A percentile compares a stretch with the other conserved stretches of the same genome.
Conservation (phyloP, 306 rosid genomes). For the Malus orientalis region DNA sequence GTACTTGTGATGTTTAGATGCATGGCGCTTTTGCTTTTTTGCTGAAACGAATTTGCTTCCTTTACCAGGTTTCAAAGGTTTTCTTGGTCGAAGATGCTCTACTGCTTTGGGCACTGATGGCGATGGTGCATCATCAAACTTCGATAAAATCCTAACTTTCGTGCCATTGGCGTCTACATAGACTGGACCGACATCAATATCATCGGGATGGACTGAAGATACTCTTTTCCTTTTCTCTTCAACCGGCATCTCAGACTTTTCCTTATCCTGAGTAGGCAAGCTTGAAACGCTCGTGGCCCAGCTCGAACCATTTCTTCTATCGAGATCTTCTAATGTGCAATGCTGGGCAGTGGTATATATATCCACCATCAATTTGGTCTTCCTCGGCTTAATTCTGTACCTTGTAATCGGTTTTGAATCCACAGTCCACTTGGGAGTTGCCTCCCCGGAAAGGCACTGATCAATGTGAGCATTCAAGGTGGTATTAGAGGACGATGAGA, state of each 20-base stretch:
- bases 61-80: conserved; percentile 26
- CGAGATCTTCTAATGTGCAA: conserved; percentile 57
- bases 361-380: conserved; percentile 51
- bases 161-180: conserved; percentile 50
- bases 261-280: conserved; percentile 27
- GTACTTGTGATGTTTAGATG: conserved; percentile 27
- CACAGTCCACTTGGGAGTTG: conserved; percentile 37
- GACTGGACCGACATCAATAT: conserved; percentile 37
- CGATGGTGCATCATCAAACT: conserved; percentile 25
- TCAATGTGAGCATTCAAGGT: conserved; percentile 63
- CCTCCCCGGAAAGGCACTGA: conserved; percentile 52
- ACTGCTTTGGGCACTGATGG: conserved; percentile 19
- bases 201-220: conserved; percentile 20
- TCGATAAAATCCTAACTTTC: conserved; percentile 46
- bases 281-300: conserved; percentile 37
- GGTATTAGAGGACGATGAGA: conserved; percentile 55
- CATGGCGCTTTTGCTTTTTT: conserved; percentile 37
- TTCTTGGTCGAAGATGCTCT: conserved; percentile 32
- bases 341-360: conserved; percentile 35
- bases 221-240: conserved; percentile 29
- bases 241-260: conserved; percentile 20
- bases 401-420: conserved; percentile 29
- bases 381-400: conserved; percentile 46
- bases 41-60: conserved; percentile 29
- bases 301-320: conserved; percentile 46